These are phyloP conservation scores for Castanea mollissima DNA, from an alignment of 306 rosid genomes.

Conservation along the genomic window DNA sequence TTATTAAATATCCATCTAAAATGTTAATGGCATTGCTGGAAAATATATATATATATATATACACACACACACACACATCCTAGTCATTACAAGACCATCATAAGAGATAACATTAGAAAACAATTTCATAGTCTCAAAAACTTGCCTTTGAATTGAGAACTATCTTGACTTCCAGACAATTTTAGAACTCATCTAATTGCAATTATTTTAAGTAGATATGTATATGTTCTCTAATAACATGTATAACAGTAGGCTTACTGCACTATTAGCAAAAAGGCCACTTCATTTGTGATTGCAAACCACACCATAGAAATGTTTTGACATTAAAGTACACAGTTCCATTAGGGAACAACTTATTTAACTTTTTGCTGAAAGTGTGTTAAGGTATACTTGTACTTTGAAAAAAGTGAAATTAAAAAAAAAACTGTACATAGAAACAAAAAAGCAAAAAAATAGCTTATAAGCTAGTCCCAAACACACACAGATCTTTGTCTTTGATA, in stretches of 20 bases:
- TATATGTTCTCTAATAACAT: neutral
- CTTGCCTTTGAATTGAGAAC: neutral
- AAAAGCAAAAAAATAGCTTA: too few relatives aligned
- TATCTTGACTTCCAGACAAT: neutral
- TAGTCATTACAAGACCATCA: neutral
- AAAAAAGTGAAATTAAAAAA: too few relatives aligned
- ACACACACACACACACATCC: neutral
- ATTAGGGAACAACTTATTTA: too few relatives aligned
- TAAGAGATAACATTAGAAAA: neutral
- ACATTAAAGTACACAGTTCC: too few relatives aligned
- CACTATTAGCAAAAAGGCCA: neutral
- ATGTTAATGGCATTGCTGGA: neutral
- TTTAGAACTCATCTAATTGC: neutral
- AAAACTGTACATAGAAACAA: too few relatives aligned
- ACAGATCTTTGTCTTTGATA: neutral
- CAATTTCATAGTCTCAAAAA: neutral
- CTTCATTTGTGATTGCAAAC: neutral
- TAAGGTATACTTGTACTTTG: too few relatives aligned
- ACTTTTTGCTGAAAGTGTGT: too few relatives aligned
- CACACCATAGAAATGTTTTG: neutral
- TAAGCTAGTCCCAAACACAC: too few relatives aligned
- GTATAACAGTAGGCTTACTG: neutral
- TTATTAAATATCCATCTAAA: conserved; percentile 3
- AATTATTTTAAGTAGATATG: neutral
- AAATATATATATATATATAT: neutral